phyloP scores from a whole-genome alignment of 2,329 filamentous ascomycete genomes.

The Aspergillus terreus region DNA sequence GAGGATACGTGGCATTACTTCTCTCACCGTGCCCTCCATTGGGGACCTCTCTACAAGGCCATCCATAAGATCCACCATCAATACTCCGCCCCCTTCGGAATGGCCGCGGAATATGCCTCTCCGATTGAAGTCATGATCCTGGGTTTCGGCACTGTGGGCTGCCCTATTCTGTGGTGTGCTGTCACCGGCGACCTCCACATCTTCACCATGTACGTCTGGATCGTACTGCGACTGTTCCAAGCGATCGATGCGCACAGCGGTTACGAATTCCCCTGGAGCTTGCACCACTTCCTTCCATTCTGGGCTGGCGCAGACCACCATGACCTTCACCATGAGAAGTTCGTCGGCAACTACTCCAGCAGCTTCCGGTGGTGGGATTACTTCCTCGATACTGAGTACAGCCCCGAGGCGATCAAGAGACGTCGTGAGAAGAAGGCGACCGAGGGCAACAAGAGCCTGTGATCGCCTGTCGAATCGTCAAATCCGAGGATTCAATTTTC shows the following conservation, averaged over 20 bases:
- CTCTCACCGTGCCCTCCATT: constrained; percentile 88
- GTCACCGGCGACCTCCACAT: constrained; percentile 87
- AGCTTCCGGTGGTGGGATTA: constrained; percentile 99
- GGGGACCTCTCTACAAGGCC: constrained; percentile 89
- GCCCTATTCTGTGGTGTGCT: constrained; percentile 78
- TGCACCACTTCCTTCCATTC: constrained; percentile 94
- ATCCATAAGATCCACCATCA: constrained; percentile 99
- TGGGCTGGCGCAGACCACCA: constrained; percentile 98
- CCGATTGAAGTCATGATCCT: constrained; percentile 96
- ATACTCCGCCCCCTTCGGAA: constrained; percentile 94
- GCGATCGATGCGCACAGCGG: constrained; percentile 96
- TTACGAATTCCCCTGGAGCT: constrained; percentile 96
- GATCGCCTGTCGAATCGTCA: neutral
- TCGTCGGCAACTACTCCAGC: constrained; percentile 96
- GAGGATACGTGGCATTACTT: constrained; percentile 99
- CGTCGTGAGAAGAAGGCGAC: constrained; percentile 60
- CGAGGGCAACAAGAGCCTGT: constrained; percentile 21
- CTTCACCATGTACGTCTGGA: constrained; percentile 97
- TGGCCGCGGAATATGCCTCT: constrained; percentile 95
- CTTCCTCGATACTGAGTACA: constrained; percentile 86
- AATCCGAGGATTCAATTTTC: neutral
- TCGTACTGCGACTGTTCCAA: constrained; percentile 87
- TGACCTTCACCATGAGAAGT: constrained; percentile 95
- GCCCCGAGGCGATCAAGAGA: constrained; percentile 77
- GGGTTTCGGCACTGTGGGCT: constrained; percentile 77